Conservation (phyloP, 345 rosid species). For the Punica granatum region DNA sequence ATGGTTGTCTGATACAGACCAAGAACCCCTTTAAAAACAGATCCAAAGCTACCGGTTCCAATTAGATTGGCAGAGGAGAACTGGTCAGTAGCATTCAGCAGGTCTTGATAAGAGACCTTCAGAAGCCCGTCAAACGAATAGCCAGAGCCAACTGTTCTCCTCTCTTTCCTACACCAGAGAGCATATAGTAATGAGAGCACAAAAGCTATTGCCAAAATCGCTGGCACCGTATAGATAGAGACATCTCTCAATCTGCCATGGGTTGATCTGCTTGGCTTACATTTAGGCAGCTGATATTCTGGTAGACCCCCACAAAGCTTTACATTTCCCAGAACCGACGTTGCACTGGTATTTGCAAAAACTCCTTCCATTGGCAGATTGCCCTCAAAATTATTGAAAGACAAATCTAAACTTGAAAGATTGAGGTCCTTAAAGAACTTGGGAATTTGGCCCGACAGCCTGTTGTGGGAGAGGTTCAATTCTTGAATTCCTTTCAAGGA, state of each 20-base stretch:
- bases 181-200: neutral
- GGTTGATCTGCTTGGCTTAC: neutral
- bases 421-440: slow-evolving; percentile 2
- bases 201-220: neutral
- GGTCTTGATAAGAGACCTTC: neutral
- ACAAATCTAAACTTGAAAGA: slow-evolving; percentile 6
- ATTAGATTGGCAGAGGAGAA: slow-evolving; percentile 1
- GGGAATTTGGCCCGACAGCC: slow-evolving; percentile 7
- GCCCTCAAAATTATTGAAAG: slow-evolving; percentile 18
- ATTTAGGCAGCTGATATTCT: neutral
- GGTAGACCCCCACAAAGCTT: neutral
- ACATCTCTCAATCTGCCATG: neutral
- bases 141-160: neutral
- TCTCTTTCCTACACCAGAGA: neutral
- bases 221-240: neutral
- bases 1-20: neutral
- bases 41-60: slow-evolving; percentile 2
- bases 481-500: neutral
- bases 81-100: neutral
- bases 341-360: neutral
- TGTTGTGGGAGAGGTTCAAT: slow-evolving; percentile 1
- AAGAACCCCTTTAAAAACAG: neutral
- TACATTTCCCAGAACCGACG: neutral
- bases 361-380: slow-evolving; percentile 15
- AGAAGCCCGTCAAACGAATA: neutral